Percentiles rank a stretch among this genome's conserved stretches.
These are phyloP conservation scores for Penicillium manginii DNA, from an alignment of 495 filamentous ascomycete species.

Conservation along the genomic window DNA sequence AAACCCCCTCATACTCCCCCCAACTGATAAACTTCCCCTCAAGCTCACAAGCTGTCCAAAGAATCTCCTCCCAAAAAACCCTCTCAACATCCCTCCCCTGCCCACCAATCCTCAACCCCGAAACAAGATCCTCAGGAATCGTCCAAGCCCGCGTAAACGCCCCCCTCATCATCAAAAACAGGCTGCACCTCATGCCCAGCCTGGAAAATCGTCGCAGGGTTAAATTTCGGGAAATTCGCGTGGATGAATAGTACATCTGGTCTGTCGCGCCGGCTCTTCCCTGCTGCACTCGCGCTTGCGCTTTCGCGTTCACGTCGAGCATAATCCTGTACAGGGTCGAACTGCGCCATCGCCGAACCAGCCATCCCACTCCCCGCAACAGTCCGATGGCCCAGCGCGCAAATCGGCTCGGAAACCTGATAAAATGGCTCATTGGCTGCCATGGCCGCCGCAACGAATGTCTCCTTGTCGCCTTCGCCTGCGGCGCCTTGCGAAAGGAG, in stretches of 20 bases:
- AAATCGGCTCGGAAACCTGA: slow-evolving; percentile 41
- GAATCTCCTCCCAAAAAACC: slow-evolving; percentile 52
- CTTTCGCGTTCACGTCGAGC: no score
- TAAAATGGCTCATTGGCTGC: slow-evolving; percentile 45
- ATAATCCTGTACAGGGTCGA: slow-evolving; percentile 41
- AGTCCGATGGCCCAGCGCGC: slow-evolving; percentile 29
- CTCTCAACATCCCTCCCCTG: slow-evolving; percentile 49
- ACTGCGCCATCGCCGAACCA: slow-evolving; percentile 45
- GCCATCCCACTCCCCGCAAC: slow-evolving; percentile 30
- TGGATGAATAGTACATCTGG: slow-evolving; percentile 49
- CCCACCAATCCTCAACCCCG: slow-evolving; percentile 26
- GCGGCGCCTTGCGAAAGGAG: slow-evolving; percentile 52
- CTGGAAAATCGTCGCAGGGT: slow-evolving; percentile 49
- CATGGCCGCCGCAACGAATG: slow-evolving; percentile 51
- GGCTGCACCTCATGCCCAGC: slow-evolving; percentile 37
- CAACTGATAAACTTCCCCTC: slow-evolving; percentile 45
- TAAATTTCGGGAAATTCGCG: slow-evolving; percentile 49
- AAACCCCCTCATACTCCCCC: slow-evolving; percentile 35
- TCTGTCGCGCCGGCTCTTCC: no score
- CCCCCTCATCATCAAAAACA: slow-evolving; percentile 37
- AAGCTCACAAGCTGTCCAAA: slow-evolving; percentile 51
- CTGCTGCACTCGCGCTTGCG: no score
- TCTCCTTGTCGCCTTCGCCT: slow-evolving; percentile 62
- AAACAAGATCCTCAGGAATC: slow-evolving; percentile 40
- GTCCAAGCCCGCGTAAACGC: slow-evolving; percentile 49